These are phyloP conservation scores for Arxiozyma bovina DNA, from an alignment of 1,139 yeast species.

Conservation along the genomic window DNA sequence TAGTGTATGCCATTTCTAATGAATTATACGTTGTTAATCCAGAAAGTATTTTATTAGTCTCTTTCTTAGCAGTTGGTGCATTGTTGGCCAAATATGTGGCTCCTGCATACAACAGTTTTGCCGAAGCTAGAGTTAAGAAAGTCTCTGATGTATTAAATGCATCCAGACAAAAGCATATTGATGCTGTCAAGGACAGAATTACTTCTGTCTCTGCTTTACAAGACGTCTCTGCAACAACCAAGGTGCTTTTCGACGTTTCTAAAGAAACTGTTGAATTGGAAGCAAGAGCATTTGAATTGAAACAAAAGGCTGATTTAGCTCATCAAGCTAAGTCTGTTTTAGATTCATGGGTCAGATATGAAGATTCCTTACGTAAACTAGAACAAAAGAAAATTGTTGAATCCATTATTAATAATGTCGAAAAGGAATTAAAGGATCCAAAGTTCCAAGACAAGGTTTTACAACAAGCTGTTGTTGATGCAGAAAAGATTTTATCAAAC, in stretches of 20 bases:
- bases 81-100: conserved; percentile 82
- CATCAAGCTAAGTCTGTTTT: conserved; percentile 87
- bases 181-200: conserved; percentile 89
- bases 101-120: conserved; percentile 92
- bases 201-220: conserved; percentile 78
- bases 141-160: conserved; percentile 75
- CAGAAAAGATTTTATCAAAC: conserved; percentile 67
- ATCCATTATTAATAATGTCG: conserved; percentile 79
- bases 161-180: conserved; percentile 83
- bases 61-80: conserved; percentile 69
- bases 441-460: conserved; percentile 91
- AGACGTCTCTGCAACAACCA: conserved; percentile 87
- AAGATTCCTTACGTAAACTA: conserved; percentile 89
- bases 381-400: conserved; percentile 90
- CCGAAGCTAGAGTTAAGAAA: conserved; percentile 80
- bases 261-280: conserved; percentile 95
- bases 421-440: conserved; percentile 74
- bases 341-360: conserved; percentile 99
- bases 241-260: conserved; percentile 84
- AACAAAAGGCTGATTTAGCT: conserved; percentile 83
- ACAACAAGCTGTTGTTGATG: conserved; percentile 82
- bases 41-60: conserved; percentile 76
- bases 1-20: conserved; percentile 87
- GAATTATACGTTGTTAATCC: conserved; percentile 89
- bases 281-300: conserved; percentile 85